Conservation (phyloP, 352 stramenopile species). For the Aphanomyces invadans region DNA sequence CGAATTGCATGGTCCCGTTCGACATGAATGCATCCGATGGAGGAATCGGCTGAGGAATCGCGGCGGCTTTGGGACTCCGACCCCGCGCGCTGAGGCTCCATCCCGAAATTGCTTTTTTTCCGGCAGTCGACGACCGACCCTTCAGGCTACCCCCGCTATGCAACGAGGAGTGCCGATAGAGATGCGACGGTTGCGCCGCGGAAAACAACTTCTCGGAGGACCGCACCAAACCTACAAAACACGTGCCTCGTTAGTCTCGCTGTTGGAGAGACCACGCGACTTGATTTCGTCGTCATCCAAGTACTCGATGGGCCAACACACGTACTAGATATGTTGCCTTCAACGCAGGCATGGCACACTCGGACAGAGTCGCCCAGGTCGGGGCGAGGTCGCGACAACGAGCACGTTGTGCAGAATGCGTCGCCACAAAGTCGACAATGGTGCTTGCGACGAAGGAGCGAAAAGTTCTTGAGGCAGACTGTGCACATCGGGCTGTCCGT, state of each 20-base stretch:
- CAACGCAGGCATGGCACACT: slow-evolving; percentile 16
- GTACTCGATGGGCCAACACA: too few species aligned
- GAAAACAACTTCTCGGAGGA: slow-evolving; percentile 22
- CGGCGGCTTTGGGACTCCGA: not conserved
- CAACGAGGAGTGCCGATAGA: not conserved
- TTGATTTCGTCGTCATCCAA: too few species aligned
- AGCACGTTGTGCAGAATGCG: slow-evolving; percentile 72
- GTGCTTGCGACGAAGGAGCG: slow-evolving; percentile 59
- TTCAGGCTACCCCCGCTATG: not conserved
- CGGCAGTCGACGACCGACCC: not conserved
- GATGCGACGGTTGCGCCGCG: not conserved
- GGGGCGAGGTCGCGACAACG: slow-evolving; percentile 16
- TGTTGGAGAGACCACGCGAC: too few species aligned
- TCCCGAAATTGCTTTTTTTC: not conserved
- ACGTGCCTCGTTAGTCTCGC: too few species aligned
- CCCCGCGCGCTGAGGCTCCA: not conserved
- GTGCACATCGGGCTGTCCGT: slow-evolving; percentile 22
- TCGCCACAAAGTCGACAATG: slow-evolving; percentile 74
- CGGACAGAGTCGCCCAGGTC: slow-evolving; percentile 21
- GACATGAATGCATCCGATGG: not conserved
- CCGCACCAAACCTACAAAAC: slow-evolving; percentile 19
- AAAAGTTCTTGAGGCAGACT: slow-evolving; percentile 57
- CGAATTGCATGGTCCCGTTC: not conserved
- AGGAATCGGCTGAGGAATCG: not conserved
- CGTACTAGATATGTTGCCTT: slow-evolving; percentile 21